Conservation (phyloP, 345 rosid genomes). For the Rhizophora mangle region DNA sequence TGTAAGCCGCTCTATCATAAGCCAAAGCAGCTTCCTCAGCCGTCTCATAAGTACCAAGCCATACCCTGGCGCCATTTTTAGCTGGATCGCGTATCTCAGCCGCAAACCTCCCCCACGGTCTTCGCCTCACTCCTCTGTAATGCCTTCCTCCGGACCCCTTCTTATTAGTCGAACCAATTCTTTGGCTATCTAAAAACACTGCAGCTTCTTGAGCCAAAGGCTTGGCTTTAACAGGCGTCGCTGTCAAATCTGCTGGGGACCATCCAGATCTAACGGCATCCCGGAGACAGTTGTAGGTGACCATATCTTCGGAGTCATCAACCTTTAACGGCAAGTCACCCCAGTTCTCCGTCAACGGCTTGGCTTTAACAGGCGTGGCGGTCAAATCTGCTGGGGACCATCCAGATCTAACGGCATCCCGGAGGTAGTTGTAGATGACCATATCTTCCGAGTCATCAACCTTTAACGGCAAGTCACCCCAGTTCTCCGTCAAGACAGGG, state of each 20-base stretch:
- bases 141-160: constrained; percentile 24
- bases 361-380: not conserved
- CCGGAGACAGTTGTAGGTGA: constrained; percentile 45
- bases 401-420: constrained; percentile 51
- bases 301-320: constrained; percentile 57
- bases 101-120: constrained; percentile 41
- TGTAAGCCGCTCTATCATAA: constrained; percentile 36
- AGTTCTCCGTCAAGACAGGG: constrained; percentile 18
- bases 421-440: constrained; percentile 48
- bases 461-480: constrained; percentile 49
- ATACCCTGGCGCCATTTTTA: constrained; percentile 36
- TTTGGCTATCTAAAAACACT: not conserved
- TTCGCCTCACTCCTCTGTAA: constrained; percentile 38
- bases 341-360: constrained; percentile 12
- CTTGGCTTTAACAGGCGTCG: not conserved
- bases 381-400: constrained; percentile 39
- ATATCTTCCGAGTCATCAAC: constrained; percentile 56
- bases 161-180: not conserved
- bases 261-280: constrained; percentile 55
- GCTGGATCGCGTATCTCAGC: constrained; percentile 37
- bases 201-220: not conserved
- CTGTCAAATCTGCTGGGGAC: constrained; percentile 30
- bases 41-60: constrained; percentile 39
- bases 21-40: constrained; percentile 40
- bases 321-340: constrained; percentile 50